Evolutionary conservation across 495 filamentous ascomycete species (phyloP).

Genomic region (Lasiosphaeris hirsuta): DNA sequence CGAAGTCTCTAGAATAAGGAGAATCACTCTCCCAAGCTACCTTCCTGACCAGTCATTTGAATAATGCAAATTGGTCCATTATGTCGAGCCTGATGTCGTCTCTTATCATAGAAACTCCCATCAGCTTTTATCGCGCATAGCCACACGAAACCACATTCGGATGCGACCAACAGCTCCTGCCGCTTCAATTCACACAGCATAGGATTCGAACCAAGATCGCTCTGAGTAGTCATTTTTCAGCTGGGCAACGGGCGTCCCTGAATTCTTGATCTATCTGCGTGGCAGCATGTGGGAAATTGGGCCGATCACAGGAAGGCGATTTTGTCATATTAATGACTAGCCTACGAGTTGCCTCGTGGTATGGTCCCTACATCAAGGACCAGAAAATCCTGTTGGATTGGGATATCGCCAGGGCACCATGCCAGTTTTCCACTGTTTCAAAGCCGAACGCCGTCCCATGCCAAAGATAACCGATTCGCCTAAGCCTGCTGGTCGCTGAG

Average conservation of each 20-base stretch:
- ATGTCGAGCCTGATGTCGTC: too few species aligned
- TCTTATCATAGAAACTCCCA: too few species aligned
- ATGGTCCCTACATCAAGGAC: constrained; percentile 1
- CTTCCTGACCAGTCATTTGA: too few species aligned
- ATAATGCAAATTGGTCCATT: too few species aligned
- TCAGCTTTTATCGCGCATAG: too few species aligned
- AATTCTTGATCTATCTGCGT: constrained; percentile 5
- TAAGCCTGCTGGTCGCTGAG: constrained; percentile 66
- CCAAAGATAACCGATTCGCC: constrained; percentile 22
- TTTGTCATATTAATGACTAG: constrained; percentile 29
- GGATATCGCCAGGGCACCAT: constrained; percentile 27
- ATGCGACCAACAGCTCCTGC: too few species aligned
- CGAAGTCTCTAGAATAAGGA: too few species aligned
- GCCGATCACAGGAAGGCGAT: background rate
- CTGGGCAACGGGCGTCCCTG: constrained; percentile 1
- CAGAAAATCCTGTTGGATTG: constrained; percentile 16
- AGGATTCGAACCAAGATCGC: background rate
- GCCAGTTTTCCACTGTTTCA: constrained; percentile 19
- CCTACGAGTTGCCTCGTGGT: constrained; percentile 20
- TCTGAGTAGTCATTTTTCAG: background rate
- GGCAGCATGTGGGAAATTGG: background rate
- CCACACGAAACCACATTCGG: too few species aligned
- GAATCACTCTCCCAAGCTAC: too few species aligned
- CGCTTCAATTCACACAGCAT: too few species aligned
- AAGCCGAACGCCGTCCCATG: constrained; percentile 43